Conservation (phyloP, 1,139 yeast species). For the Blastobotrys illinoisensis region DNA sequence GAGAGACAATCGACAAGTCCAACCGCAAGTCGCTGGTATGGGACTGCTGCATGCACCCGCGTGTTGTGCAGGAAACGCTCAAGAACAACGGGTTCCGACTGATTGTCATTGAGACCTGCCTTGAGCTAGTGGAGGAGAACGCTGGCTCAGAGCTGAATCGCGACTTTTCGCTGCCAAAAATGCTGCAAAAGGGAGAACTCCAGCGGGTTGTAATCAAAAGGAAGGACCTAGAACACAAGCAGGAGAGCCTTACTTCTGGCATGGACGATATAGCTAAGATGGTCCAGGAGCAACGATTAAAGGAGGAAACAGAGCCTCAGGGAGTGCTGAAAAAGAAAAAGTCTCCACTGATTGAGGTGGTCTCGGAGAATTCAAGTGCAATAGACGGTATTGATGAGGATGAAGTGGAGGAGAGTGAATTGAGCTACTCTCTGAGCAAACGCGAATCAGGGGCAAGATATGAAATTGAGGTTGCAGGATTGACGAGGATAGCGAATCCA, state of each 20-base stretch:
- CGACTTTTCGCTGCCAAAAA: conserved; percentile 28
- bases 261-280: conserved; percentile 13
- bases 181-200: conserved; percentile 29
- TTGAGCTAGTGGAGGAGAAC: conserved; percentile 31
- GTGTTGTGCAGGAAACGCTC: conserved; percentile 39
- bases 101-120: conserved; percentile 48
- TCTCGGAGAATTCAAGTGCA: conserved; percentile 11
- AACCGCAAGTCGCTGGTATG: conserved; percentile 60
- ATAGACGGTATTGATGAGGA: conserved; percentile 14
- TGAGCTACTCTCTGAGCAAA: not conserved
- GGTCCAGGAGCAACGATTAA: conserved; percentile 1
- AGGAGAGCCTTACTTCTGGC: conserved; percentile 9
- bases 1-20: conserved; percentile 58
- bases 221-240: conserved; percentile 5
- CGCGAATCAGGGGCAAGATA: not conserved
- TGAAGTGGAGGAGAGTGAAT: not conserved
- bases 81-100: conserved; percentile 57
- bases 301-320: not conserved
- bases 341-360: conserved; percentile 10
- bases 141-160: conserved; percentile 20
- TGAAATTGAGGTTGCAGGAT: not conserved
- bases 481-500: not conserved
- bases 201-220: conserved; percentile 19
- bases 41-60: conserved; percentile 53
- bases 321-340: not conserved